Evolutionary conservation across 345 rosid genomes (phyloP), one percentile per base, ranked within the genome.

Genomic region (Salix viminalis): DNA sequence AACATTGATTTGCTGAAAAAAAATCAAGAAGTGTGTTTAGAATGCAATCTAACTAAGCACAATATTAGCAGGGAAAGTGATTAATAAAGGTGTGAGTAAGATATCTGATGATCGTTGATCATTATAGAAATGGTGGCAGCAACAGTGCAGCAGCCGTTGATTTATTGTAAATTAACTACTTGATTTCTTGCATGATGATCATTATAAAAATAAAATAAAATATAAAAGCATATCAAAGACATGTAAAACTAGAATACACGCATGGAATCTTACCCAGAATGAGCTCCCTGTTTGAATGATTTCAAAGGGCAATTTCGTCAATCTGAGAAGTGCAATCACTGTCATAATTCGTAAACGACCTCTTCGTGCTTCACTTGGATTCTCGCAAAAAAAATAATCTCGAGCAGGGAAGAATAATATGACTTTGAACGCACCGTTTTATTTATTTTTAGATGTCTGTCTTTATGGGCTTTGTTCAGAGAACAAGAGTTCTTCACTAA

Each of bases 241-340:
- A 2, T 2, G 3, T 14, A 41, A 41, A 56, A 58, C 50, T 34
- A 7, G 1, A 7, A 60, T 23, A 2, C 28, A 11, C 12, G 50
- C 50, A 46, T 46, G 16, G 14, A 13, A 46, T 12, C 16, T 15
- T 13, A 46, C 50, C 18, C 50, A 3, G 14, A 12, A 13, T 46
- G 1, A 41, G 1, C 14, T 64, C 26, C 60, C 65, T 19, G 6
- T 74, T 26, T 74, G 77, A 74, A 65, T 6, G 9, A 74, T 21
- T 62, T 64, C 70, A 44, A 41, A 24, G 18, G 12, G 70, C 70
- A 30, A 64, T 74, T 28, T 64, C 76, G 11, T 74, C 76, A 62
- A 73, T 42, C 18, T 16, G 60, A 48, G 28, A 74, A 30, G 54
- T 18, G 41, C 16, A 44, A 12, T 46, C 50, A 11, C 18, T 12